Evolutionary conservation across 225 moss, liverwort and hornwort genomes (phyloP).

Genomic region (Sphagnum contortum): DNA sequence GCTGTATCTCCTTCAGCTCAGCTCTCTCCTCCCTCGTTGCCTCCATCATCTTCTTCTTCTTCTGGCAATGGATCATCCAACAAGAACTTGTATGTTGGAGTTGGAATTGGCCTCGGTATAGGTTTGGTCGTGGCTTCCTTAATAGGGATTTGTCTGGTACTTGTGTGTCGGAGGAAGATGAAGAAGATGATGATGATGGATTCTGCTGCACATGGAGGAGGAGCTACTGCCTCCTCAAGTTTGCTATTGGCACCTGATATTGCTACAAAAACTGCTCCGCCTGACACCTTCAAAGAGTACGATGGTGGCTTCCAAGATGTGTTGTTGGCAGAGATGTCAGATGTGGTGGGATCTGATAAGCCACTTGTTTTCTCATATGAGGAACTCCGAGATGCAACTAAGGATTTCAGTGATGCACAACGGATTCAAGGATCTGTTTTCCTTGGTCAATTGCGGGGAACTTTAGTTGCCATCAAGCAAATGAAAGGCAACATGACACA

Average conservation of each 20-base stretch:
- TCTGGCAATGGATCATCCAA: constrained; percentile 14
- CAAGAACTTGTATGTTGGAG: constrained; percentile 38
- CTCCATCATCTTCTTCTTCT: constrained; percentile 5
- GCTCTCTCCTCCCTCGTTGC: constrained; percentile 1
- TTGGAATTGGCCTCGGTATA: constrained; percentile 32
- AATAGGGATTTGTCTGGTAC: too few relatives aligned
- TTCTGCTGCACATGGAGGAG: too few relatives aligned
- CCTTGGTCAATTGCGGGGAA: constrained; percentile 43
- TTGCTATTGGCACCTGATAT: too few relatives aligned
- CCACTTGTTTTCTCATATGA: constrained; percentile 51
- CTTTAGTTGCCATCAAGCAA: constrained; percentile 81
- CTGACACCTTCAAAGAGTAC: too few relatives aligned
- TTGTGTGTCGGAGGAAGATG: too few relatives aligned
- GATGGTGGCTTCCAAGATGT: constrained; percentile 27
- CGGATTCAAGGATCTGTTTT: constrained; percentile 78
- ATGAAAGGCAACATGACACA: constrained; percentile 90
- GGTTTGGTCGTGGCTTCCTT: too few relatives aligned
- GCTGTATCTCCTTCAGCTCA: neutral
- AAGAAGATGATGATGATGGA: too few relatives aligned
- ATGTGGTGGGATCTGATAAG: constrained; percentile 69
- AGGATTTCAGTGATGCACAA: constrained; percentile 52
- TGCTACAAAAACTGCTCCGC: too few relatives aligned
- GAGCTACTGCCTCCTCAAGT: too few relatives aligned
- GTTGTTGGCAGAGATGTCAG: constrained; percentile 64
- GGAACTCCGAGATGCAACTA: constrained; percentile 64